Percentiles rank a stretch among this genome's conserved stretches.
Conservation (phyloP, 352 stramenopile species). For the Phytophthora lateralis region DNA sequence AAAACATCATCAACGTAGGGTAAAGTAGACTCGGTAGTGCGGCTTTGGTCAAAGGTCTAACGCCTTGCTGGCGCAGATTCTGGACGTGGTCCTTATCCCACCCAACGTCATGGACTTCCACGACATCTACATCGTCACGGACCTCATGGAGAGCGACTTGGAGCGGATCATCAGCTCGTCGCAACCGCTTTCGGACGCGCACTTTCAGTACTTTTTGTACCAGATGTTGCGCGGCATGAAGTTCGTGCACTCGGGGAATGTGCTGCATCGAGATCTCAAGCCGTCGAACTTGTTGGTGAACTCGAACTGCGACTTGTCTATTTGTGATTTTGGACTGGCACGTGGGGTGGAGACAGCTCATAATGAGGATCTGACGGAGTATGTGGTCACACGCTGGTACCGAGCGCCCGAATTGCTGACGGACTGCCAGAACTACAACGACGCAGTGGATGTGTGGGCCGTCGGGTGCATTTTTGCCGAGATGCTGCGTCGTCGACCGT, state of each 20-base stretch:
- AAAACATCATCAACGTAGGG: constrained; percentile 90
- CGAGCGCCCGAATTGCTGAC: constrained; percentile 85
- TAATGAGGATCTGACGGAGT: constrained; percentile 87
- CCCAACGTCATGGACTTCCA: constrained; percentile 87
- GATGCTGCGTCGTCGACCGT: constrained; percentile 95
- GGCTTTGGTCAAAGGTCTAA: constrained; percentile 8
- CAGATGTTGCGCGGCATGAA: constrained; percentile 95
- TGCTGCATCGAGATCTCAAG: constrained; percentile 92
- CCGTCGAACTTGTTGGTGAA: constrained; percentile 91
- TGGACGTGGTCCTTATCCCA: constrained; percentile 83
- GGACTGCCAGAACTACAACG: constrained; percentile 96
- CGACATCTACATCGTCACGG: constrained; percentile 92
- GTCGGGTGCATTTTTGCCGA: constrained; percentile 99
- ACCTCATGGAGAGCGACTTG: constrained; percentile 93
- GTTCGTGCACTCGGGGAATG: constrained; percentile 97
- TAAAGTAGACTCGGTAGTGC: constrained; percentile 3
- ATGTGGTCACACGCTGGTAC: constrained; percentile 95
- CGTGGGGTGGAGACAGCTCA: constrained; percentile 87
- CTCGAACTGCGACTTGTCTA: constrained; percentile 89
- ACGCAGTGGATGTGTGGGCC: constrained; percentile 96
- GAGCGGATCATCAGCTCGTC: constrained; percentile 92
- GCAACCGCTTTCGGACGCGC: constrained; percentile 83
- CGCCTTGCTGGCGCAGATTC: constrained; percentile 49
- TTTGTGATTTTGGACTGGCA: constrained; percentile 93
- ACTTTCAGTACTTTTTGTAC: constrained; percentile 92